Evolutionary conservation across 306 rosid species (phyloP).

Genomic region (Vigna nakashimae): DNA sequence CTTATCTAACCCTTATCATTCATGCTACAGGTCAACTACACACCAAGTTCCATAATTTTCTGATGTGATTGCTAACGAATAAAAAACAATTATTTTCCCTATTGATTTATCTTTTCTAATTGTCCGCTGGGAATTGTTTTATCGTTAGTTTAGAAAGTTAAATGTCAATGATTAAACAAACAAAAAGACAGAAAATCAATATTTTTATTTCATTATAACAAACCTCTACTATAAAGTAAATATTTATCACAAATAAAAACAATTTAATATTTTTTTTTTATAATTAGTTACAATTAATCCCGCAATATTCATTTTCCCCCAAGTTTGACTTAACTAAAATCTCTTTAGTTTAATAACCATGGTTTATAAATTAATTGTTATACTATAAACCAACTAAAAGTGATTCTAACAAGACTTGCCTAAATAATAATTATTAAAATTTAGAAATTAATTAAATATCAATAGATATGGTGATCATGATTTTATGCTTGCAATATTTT

Average conservation of each 20-base stretch:
- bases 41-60: slow-evolving; percentile 18
- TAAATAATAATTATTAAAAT: too few relatives aligned
- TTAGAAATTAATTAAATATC: too few relatives aligned
- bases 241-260: too few relatives aligned
- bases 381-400: too few relatives aligned
- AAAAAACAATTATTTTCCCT: not conserved
- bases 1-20: not conserved
- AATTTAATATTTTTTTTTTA: too few relatives aligned
- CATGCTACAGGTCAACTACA: not conserved
- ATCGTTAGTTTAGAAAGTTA: not conserved
- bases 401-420: too few relatives aligned
- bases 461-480: not conserved
- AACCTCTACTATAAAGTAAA: too few relatives aligned
- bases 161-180: not conserved
- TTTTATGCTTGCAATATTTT: not conserved
- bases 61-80: slow-evolving; percentile 1
- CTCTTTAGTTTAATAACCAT: not conserved
- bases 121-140: not conserved
- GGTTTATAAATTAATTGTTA: too few relatives aligned
- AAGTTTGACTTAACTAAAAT: not conserved
- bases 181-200: not conserved
- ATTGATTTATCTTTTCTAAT: not conserved
- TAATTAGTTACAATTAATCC: too few relatives aligned
- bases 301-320: not conserved
- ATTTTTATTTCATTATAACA: too few relatives aligned